These are phyloP conservation scores for Pseudomonodictys pantanalensis DNA, from an alignment of 495 filamentous ascomycete genomes.

Conservation along the genomic window DNA sequence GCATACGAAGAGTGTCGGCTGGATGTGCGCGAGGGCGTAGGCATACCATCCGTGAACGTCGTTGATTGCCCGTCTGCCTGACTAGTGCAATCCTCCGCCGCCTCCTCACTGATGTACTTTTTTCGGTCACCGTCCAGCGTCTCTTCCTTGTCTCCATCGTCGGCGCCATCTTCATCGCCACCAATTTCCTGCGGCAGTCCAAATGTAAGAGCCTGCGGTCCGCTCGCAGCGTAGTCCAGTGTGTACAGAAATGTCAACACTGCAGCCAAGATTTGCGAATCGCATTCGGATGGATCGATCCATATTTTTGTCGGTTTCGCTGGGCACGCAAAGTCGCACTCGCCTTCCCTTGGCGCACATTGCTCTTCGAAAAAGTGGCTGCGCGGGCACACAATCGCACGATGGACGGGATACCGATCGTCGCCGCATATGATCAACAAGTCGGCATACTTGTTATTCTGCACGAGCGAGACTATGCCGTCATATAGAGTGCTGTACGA, in stretches of 20 bases:
- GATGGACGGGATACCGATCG: conserved; percentile 29
- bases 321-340: conserved; percentile 6
- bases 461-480: conserved; percentile 18
- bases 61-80: not conserved
- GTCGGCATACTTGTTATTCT: conserved; percentile 30
- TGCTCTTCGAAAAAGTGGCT: not conserved
- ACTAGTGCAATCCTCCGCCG: too few species aligned
- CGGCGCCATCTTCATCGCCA: not conserved
- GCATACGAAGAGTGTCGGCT: not conserved
- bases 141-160: not conserved
- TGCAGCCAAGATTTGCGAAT: conserved; percentile 25
- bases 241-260: conserved; percentile 32
- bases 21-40: not conserved
- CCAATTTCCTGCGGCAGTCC: conserved; percentile 5
- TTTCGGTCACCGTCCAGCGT: not conserved
- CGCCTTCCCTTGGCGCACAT: not conserved
- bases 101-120: not conserved
- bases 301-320: conserved; percentile 21
- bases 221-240: conserved; percentile 18
- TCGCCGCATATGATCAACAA: conserved; percentile 17
- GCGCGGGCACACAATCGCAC: conserved; percentile 29
- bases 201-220: conserved; percentile 3
- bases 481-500: conserved; percentile 17
- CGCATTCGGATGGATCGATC: conserved; percentile 25
- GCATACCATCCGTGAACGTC: not conserved